Conservation (phyloP, 768 basidiomycete species). For the Chiua virens region DNA sequence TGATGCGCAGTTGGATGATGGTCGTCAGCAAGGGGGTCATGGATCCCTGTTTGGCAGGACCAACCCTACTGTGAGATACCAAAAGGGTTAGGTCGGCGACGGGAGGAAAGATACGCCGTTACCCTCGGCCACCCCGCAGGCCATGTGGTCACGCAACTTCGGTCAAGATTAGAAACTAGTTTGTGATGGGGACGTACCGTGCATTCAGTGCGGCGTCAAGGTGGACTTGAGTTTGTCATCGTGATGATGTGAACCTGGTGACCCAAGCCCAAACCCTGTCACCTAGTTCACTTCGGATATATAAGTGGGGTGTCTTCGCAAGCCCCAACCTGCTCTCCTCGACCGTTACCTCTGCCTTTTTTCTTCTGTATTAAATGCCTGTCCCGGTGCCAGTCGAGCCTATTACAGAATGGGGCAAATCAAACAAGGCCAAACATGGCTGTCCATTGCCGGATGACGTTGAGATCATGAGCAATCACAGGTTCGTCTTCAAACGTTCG, state of each 20-base stretch:
- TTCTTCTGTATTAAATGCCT: slow-evolving; percentile 13
- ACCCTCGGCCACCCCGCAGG: too few species aligned
- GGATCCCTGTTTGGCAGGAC: too few species aligned
- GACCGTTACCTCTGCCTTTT: too few species aligned
- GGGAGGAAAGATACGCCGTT: too few species aligned
- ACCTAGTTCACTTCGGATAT: not conserved
- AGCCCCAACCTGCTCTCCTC: not conserved
- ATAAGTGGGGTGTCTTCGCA: not conserved
- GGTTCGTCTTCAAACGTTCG: slow-evolving; percentile 19
- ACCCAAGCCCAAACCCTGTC: not conserved
- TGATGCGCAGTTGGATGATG: too few species aligned
- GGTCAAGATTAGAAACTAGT: too few species aligned
- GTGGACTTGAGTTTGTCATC: slow-evolving; percentile 7
- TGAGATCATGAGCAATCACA: slow-evolving; percentile 10
- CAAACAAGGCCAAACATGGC: slow-evolving; percentile 31
- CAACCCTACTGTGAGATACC: too few species aligned
- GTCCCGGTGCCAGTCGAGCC: slow-evolving; percentile 15
- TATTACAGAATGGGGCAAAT: slow-evolving; percentile 9
- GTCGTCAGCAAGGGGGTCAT: too few species aligned
- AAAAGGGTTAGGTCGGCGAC: too few species aligned
- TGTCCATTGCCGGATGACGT: slow-evolving; percentile 16
- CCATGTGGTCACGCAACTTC: too few species aligned
- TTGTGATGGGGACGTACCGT: not conserved
- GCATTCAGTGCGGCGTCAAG: slow-evolving; percentile 19
- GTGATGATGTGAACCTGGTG: too few species aligned